Evolutionary conservation across 768 basidiomycete genomes (phyloP), one percentile per base, ranked within the genome.

Genomic region (Mycena kentingensis): DNA sequence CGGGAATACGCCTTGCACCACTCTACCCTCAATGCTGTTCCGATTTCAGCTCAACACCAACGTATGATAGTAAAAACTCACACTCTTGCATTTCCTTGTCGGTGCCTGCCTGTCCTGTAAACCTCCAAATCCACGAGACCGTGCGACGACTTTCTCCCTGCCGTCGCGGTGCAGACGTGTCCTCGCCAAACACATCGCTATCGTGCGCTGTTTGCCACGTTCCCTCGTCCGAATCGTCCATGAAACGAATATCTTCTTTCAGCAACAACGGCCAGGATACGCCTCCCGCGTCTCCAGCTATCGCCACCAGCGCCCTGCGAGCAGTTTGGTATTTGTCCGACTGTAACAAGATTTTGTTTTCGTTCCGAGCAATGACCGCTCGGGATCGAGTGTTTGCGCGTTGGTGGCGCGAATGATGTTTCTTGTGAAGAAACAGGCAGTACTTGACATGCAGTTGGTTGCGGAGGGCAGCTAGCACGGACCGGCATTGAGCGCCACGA

Each of bases 271-370:
- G 47, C 32, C 32, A 38, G 32, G 27, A 36, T 4, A 51, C 39
- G 32, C 11, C 8, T n/a, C 10, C 8, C 21, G 4, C 18, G 46
- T 22, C 32, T 8, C 51, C 51, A 21, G 18, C 28, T 13, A 32
- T 31, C 3, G 58, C 46, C 15, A 21, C 7, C 2, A 29, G 22
- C 15, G 60, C 59, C 7, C 19, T 16, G 31, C 50, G 47, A 5
- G 59, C 59, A 4, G n/a, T 41, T 3, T 42, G 45, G 31, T 53
- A 62, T 19, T 46, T 60, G 19, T 55, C 48, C 2, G 49, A 48
- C 11, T 46, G 38, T 0, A 42, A 45, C 5, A 38, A 16, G 8
- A 57, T 47, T 32, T 54, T 62, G 27, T 26, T 47, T 16, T 60
- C 45, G 27, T 53, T 49, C 4, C 51, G 32, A 2, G 37, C 26